Evolutionary conservation across 345 rosid genomes (phyloP).

Genomic region (Sonneratia caseolaris): DNA sequence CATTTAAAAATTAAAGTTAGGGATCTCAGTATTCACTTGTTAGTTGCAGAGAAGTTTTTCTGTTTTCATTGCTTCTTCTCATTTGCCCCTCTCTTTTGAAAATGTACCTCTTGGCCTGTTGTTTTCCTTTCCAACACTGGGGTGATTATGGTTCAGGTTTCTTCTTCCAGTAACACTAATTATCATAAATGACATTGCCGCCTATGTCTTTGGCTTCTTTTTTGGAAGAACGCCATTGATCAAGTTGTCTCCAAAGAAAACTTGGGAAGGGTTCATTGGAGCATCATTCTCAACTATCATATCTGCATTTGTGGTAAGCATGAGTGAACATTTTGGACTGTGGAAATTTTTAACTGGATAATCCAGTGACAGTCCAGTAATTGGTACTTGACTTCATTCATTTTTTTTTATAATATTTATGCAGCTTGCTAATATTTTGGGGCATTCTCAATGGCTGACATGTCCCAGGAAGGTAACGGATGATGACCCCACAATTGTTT

Average conservation of each 20-base stretch:
- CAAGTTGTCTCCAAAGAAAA: constrained; percentile 95
- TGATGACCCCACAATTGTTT: constrained; percentile 7
- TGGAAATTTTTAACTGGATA: constrained; percentile 1
- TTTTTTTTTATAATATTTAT: constrained; percentile 10
- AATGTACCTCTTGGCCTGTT: neutral
- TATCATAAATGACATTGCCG: constrained; percentile 83
- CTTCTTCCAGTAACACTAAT: constrained; percentile 97
- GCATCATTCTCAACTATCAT: constrained; percentile 84
- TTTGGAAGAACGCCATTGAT: constrained; percentile 93
- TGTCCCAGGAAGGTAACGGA: constrained; percentile 84
- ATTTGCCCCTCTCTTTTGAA: neutral
- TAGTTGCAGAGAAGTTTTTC: neutral
- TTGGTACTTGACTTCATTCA: neutral
- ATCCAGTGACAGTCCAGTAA: neutral
- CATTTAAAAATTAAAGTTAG: neutral
- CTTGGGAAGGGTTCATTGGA: constrained; percentile 98
- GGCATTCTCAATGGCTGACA: constrained; percentile 87
- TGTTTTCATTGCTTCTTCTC: neutral
- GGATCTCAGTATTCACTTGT: neutral
- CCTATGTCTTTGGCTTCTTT: constrained; percentile 90
- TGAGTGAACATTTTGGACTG: neutral
- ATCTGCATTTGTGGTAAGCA: constrained; percentile 80
- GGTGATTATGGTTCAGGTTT: constrained; percentile 48
- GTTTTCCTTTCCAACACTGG: neutral
- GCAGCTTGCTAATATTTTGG: constrained; percentile 90